A percentile compares a stretch with the other conserved stretches of the same genome.
Evolutionary conservation across 2,329 filamentous ascomycete species (phyloP).

Genomic region (Xylariales sp.): DNA sequence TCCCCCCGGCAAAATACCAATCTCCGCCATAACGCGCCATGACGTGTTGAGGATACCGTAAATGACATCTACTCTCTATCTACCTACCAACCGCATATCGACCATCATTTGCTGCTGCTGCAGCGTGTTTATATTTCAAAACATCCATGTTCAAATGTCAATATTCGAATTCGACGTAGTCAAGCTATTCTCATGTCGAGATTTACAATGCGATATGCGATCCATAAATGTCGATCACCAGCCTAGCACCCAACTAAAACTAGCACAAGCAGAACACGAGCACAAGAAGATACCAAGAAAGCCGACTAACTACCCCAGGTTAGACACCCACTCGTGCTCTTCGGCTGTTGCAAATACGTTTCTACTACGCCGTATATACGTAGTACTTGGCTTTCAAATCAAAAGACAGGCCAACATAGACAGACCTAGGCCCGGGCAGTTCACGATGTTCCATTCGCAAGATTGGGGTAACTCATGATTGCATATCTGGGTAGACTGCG

Average conservation of each 20-base stretch:
- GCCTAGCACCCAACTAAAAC: neutral
- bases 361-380: neutral
- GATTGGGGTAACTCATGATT: slow-evolving; percentile 18
- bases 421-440: neutral
- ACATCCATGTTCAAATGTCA: too few relatives aligned
- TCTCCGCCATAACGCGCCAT: too few relatives aligned
- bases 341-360: neutral
- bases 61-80: too few relatives aligned
- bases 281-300: neutral
- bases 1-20: too few relatives aligned
- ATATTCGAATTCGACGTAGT: too few relatives aligned
- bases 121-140: too few relatives aligned
- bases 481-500: slow-evolving; percentile 22
- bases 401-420: neutral
- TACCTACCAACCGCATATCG: too few relatives aligned
- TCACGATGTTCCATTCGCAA: neutral
- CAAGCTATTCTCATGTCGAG: too few relatives aligned
- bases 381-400: too few relatives aligned
- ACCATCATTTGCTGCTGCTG: too few relatives aligned
- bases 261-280: slow-evolving; percentile 1
- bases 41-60: too few relatives aligned
- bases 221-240: neutral
- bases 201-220: neutral
- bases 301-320: neutral
- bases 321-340: neutral